Conservation (phyloP, 768 basidiomycete species). For the Termitomyces titanicus region DNA sequence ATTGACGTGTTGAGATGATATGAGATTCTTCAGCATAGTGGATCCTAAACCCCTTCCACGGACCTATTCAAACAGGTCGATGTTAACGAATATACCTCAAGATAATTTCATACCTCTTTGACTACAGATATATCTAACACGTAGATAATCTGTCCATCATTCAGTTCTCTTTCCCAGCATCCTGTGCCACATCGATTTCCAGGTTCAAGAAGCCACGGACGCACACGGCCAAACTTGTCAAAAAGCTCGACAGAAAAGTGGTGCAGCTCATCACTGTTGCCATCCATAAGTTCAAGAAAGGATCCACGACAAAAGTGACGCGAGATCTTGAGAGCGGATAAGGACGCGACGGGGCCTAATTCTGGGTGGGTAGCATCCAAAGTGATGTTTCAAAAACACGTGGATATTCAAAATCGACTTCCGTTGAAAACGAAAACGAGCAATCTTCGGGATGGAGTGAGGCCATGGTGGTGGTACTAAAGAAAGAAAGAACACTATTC, state of each 20-base stretch:
- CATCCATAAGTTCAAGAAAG: constrained; percentile 24
- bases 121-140: constrained; percentile 21
- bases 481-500: not conserved
- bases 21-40: constrained; percentile 15
- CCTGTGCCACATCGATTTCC: constrained; percentile 27
- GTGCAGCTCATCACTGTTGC: constrained; percentile 25
- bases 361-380: constrained; percentile 4
- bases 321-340: constrained; percentile 6
- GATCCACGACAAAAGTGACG: constrained; percentile 4
- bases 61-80: constrained; percentile 1
- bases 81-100: not conserved
- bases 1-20: constrained; percentile 14
- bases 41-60: constrained; percentile 17
- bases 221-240: constrained; percentile 23
- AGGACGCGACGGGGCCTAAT: not conserved
- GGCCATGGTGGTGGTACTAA: not conserved
- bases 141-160: constrained; percentile 24
- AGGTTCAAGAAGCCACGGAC: constrained; percentile 20
- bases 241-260: constrained; percentile 26
- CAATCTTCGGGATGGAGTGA: not conserved
- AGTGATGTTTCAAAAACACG: not conserved
- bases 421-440: not conserved
- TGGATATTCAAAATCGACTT: constrained; percentile 4
- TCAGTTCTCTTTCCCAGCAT: constrained; percentile 26
- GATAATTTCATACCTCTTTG: constrained; percentile 15